Percentiles rank a stretch among this genome's conserved stretches.
Evolutionary conservation across 148 eudicot genomes (phyloP).

Genomic region (Rhododendron mucronatum): DNA sequence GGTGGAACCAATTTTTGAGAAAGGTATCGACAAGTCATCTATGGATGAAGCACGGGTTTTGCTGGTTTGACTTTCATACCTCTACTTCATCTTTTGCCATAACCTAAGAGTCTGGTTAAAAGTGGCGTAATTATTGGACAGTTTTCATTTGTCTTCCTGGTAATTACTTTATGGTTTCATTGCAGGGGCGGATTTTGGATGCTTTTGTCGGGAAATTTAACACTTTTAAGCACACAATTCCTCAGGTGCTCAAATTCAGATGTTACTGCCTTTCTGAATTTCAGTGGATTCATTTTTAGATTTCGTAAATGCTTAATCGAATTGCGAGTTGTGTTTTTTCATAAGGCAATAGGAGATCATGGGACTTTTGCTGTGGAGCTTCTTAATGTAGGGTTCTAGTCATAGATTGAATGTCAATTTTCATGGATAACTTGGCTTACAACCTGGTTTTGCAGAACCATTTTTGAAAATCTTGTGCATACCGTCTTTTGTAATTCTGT

Average conservation of each 20-base stretch:
- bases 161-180: conserved; percentile 8
- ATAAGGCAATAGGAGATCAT: not conserved
- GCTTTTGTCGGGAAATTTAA: conserved; percentile 97
- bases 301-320: not conserved
- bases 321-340: not conserved
- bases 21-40: conserved; percentile 80
- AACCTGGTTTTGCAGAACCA: not conserved
- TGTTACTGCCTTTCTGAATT: conserved; percentile 1
- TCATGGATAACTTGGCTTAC: not conserved
- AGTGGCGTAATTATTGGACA: not conserved
- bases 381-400: not conserved
- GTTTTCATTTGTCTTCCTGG: not conserved
- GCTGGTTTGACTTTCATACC: conserved; percentile 44
- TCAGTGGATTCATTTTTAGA: not conserved
- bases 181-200: conserved; percentile 90
- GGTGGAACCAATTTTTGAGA: conserved; percentile 99
- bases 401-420: not conserved
- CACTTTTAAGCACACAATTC: conserved; percentile 82
- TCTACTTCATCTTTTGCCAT: not conserved
- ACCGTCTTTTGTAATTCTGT: not conserved
- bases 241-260: conserved; percentile 53
- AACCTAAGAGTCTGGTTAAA: conserved; percentile 1
- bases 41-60: conserved; percentile 94
- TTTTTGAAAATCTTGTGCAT: not conserved
- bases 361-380: not conserved